A percentile compares a stretch with the other conserved stretches of the same genome.
phyloP scores from a whole-genome alignment of 441 rosid genomes.

The Flueggea neowawraea region DNA sequence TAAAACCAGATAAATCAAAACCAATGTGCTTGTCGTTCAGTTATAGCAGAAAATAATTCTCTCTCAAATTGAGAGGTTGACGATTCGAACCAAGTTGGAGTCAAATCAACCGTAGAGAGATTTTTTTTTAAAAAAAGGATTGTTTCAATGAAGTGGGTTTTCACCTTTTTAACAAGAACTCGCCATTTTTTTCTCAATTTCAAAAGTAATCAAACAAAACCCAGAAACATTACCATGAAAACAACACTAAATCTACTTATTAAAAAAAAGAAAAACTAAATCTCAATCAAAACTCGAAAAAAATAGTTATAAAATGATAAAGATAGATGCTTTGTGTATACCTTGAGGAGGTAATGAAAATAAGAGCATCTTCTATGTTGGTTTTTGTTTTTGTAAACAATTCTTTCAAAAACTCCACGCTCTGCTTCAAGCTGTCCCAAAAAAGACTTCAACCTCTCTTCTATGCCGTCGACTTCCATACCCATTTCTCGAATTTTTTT shows the following conservation, averaged over 20 bases:
- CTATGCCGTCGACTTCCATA: slow-evolving; percentile 30
- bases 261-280: too few relatives aligned
- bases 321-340: slow-evolving; percentile 11
- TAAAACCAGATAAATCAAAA: neutral
- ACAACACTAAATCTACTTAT: neutral
- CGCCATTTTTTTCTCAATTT: too few relatives aligned
- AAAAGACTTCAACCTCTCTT: slow-evolving; percentile 58
- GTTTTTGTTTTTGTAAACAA: slow-evolving; percentile 89
- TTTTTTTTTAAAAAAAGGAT: too few relatives aligned
- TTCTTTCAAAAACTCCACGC: slow-evolving; percentile 62
- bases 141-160: too few relatives aligned
- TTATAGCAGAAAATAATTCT: too few relatives aligned
- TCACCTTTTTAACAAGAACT: too few relatives aligned
- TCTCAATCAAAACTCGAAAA: neutral
- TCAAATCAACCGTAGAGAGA: too few relatives aligned
- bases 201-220: too few relatives aligned
- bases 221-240: too few relatives aligned
- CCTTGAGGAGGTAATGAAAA: slow-evolving; percentile 86
- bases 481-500: slow-evolving; percentile 20
- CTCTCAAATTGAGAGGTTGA: too few relatives aligned
- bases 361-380: slow-evolving; percentile 89
- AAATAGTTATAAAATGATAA: neutral
- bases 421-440: slow-evolving; percentile 53
- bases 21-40: too few relatives aligned
- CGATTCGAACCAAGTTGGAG: too few relatives aligned